Evolutionary conservation across 108 stramenopile genomes (phyloP), one percentile per base, ranked within the genome.

Genomic region (Cyclotella cryptica): DNA sequence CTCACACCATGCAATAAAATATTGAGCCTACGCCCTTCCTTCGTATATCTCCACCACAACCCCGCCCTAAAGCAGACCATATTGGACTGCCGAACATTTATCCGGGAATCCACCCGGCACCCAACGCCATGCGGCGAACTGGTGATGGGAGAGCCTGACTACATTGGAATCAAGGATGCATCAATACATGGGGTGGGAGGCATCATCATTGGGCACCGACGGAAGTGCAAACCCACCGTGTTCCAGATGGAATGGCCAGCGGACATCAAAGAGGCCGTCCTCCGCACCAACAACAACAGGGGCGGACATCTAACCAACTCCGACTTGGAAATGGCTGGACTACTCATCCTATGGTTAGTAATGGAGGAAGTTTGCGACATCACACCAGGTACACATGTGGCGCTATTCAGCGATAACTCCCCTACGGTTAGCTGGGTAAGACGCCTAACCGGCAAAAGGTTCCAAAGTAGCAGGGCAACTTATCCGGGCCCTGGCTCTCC

Each of bases 301-400:
- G 19, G n/a, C 0, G 30, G 27, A 84, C 27, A 59, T n/a, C n/a
- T n/a, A n/a, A n/a, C n/a, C n/a, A n/a, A n/a, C n/a, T n/a, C n/a
- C n/a, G n/a, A n/a, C n/a, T n/a, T n/a, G n/a, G n/a, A n/a, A n/a
- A n/a, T n/a, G n/a, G n/a, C n/a, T n/a, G n/a, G n/a, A n/a, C n/a
- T n/a, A n/a, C n/a, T n/a, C n/a, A n/a, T n/a, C n/a, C n/a, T 70
- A 18, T 81, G 80, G 80, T 43, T 81, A 0, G 69, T 74, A 6
- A 74, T 81, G 67, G 80, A 81, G 44, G 42, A 29, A 4, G 63
- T 54, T n/a, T n/a, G n/a, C n/a, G n/a, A n/a, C n/a, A n/a, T n/a
- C n/a, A n/a, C n/a, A n/a, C n/a, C n/a, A n/a, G n/a, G n/a, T n/a
- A n/a, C n/a, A n/a, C n/a, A n/a, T n/a, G n/a, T n/a, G n/a, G n/a